Conservation (phyloP, 2,329 filamentous ascomycete species). For the Scedosporium apiospermum region DNA sequence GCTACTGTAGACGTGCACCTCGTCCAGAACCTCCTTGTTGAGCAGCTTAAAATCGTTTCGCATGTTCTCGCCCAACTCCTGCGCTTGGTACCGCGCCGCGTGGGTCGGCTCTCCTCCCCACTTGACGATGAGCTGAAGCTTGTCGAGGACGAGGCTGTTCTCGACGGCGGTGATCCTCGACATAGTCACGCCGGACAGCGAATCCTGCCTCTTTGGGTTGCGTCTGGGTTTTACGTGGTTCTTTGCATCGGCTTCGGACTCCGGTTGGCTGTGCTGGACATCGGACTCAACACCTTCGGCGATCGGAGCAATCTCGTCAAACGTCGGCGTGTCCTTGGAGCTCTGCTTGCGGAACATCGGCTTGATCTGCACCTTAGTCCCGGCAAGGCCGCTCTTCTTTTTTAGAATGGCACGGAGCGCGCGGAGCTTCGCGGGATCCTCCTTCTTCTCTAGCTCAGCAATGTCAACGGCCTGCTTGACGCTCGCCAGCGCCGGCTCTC, state of each 20-base stretch:
- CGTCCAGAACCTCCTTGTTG: slow-evolving; percentile 84
- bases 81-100: slow-evolving; percentile 89
- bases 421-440: slow-evolving; percentile 81
- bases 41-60: slow-evolving; percentile 87
- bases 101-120: slow-evolving; percentile 98
- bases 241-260: background rate
- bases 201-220: slow-evolving; percentile 62
- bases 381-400: slow-evolving; percentile 88
- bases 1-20: slow-evolving; percentile 91
- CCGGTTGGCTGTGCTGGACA: slow-evolving; percentile 15
- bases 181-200: slow-evolving; percentile 80
- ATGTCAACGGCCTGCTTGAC: slow-evolving; percentile 80
- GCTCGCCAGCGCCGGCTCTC: slow-evolving; percentile 78
- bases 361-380: slow-evolving; percentile 98
- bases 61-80: slow-evolving; percentile 93
- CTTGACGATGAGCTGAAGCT: slow-evolving; percentile 94
- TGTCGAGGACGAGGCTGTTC: slow-evolving; percentile 87
- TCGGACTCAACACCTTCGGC: slow-evolving; percentile 14
- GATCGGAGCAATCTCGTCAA: slow-evolving; percentile 18
- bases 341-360: slow-evolving; percentile 95
- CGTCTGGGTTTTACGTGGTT: slow-evolving; percentile 20
- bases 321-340: slow-evolving; percentile 42
- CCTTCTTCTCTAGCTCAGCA: slow-evolving; percentile 68
- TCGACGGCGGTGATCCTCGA: slow-evolving; percentile 90
- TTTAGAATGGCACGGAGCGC: slow-evolving; percentile 76